These are phyloP conservation scores for Colletotrichum cereale DNA, from an alignment of 2,329 filamentous ascomycete species.

Conservation along the genomic window DNA sequence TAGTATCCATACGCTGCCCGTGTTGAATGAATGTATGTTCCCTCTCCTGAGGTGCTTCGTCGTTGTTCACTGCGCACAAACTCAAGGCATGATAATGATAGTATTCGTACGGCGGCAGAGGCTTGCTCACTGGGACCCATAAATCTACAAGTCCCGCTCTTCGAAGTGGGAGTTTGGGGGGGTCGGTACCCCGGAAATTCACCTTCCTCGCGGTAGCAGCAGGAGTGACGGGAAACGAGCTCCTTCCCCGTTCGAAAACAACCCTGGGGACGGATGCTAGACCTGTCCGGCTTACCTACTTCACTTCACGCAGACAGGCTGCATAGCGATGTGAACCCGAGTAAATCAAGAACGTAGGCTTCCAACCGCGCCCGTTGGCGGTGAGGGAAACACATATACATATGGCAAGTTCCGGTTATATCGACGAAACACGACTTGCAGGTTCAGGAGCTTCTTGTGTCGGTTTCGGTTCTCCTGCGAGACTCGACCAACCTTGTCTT, in stretches of 20 bases:
- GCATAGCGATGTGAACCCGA: constrained; percentile 1
- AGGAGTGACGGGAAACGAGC: background rate
- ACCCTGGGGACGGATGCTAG: background rate
- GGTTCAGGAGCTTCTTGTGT: background rate
- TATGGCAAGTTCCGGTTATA: background rate
- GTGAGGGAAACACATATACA: background rate
- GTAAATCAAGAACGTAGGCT: constrained; percentile 1
- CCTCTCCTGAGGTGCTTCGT: background rate
- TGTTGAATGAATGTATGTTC: background rate
- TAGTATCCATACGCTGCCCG: background rate
- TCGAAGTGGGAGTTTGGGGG: constrained; percentile 23
- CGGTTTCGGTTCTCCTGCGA: background rate
- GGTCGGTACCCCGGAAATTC: constrained; percentile 24
- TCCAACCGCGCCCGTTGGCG: background rate
- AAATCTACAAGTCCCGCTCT: constrained; percentile 4
- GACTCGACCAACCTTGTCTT: background rate
- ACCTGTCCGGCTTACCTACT: background rate
- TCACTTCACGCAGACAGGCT: constrained; percentile 17
- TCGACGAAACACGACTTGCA: background rate
- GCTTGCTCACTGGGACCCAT: constrained; percentile 15
- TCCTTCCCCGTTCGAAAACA: constrained; percentile 16
- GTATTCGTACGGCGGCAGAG: background rate
- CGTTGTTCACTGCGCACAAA: background rate
- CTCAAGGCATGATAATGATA: background rate
- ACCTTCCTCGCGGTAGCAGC: constrained; percentile 4